A percentile compares a stretch with the other conserved stretches of the same genome.
Conservation (phyloP, 2,329 filamentous ascomycete species). For the Alternaria rosae region DNA sequence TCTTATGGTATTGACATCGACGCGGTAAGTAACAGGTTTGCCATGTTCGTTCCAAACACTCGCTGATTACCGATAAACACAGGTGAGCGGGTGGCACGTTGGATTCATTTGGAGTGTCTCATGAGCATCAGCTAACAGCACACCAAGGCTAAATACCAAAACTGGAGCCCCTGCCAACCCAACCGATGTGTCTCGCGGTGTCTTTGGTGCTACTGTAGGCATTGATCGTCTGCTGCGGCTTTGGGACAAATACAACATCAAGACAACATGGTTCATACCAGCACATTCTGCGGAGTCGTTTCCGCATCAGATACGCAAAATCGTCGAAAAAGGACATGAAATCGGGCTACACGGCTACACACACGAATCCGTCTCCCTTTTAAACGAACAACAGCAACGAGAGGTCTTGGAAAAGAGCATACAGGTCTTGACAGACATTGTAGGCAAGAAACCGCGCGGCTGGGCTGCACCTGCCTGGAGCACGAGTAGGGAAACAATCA, state of each 20-base stretch:
- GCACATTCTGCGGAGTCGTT: conserved; percentile 58
- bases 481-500: conserved; percentile 49
- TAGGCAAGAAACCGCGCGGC: conserved; percentile 52
- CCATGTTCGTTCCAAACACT: not conserved
- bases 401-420: conserved; percentile 51
- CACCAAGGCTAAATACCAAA: conserved; percentile 51
- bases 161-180: conserved; percentile 48
- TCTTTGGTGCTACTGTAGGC: conserved; percentile 53
- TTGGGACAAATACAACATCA: conserved; percentile 53
- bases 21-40: conserved; percentile 33
- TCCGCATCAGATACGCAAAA: conserved; percentile 57
- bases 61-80: not conserved
- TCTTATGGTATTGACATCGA: conserved; percentile 55
- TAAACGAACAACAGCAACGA: conserved; percentile 54
- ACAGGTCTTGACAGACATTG: conserved; percentile 49
- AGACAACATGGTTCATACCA: conserved; percentile 53
- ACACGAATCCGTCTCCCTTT: conserved; percentile 48
- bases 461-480: conserved; percentile 57
- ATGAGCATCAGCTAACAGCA: not conserved
- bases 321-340: conserved; percentile 54
- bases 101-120: not conserved
- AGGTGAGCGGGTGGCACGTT: conserved; percentile 38
- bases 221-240: conserved; percentile 52
- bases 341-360: conserved; percentile 53
- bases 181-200: conserved; percentile 50